Evolutionary conservation across 164 flowering plant species (phyloP), one percentile per base, ranked within the genome.

Genomic region (Piper betle): DNA sequence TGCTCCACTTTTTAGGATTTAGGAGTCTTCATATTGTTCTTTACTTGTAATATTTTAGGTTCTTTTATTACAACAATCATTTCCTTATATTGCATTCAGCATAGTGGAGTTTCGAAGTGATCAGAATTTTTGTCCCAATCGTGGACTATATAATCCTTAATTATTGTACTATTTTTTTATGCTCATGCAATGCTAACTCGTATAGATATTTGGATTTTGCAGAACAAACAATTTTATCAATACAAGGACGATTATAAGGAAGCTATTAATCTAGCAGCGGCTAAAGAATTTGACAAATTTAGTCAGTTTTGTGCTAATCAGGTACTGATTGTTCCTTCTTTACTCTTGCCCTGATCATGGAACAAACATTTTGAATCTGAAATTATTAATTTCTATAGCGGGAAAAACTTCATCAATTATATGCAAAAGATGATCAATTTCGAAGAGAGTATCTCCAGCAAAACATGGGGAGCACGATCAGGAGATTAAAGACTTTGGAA

Each of bases 401-500:
- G 70, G 93, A 85, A 65, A 75, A 25, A 19, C 33, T 85, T 17
- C 84, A 84, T 87, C 82, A 87, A 33, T 62, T 79, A 40, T 87
- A 88, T 95, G 87, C 83, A 73, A 79, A 61, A 25, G 65, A 80
- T 69, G 82, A 76, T 53, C 93, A 87, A 60, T 87, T 87, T 75
- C 78, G 96, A 39, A 77, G 65, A 20, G 86, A 84, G 0, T 91
- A 88, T 61, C 43, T 85, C 50, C 78, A 74, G 62, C 73, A 79
- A 81, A 91, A 88, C 67, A 60, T 55, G 12, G 71, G 73, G 66
- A 84, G 93, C 70, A 88, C 87, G 3, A 17, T 85, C 19, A 78
- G 93, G 76, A 81, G 96, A 71, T 69, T 88, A 60, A 77, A 67
- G 64, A 87, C 98, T 20, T 64, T 78, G 62, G 98, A 92, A 75